These are phyloP conservation scores for Starmerella floricola DNA, from an alignment of 805 yeast species.

Conservation along the genomic window DNA sequence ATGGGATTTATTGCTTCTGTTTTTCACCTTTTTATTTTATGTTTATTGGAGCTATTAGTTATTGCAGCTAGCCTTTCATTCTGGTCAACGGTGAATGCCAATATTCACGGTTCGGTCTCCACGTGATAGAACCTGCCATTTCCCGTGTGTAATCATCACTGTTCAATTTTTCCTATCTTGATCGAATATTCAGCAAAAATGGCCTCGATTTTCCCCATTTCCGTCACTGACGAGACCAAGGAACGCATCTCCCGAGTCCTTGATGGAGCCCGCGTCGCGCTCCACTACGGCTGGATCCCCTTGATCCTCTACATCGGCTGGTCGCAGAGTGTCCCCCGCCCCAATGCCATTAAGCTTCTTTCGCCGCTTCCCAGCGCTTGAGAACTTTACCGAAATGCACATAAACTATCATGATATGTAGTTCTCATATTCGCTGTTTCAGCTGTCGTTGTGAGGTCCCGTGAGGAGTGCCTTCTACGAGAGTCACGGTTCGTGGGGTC, in stretches of 20 bases:
- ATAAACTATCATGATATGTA: too few species aligned
- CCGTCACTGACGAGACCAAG: conserved; percentile 35
- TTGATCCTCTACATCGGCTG: conserved; percentile 85
- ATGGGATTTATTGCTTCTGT: too few species aligned
- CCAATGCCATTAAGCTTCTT: conserved; percentile 61
- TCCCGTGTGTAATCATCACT: not conserved
- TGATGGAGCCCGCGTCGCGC: conserved; percentile 71
- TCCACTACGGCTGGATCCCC: conserved; percentile 97
- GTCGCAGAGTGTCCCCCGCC: conserved; percentile 71
- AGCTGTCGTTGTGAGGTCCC: too few species aligned
- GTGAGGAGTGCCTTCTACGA: too few species aligned
- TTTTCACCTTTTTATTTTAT: too few species aligned
- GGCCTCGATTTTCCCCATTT: conserved; percentile 23
- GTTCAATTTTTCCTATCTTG: not conserved
- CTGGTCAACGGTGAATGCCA: too few species aligned
- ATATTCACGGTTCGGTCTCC: too few species aligned
- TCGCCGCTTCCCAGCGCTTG: conserved; percentile 72
- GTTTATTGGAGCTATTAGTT: too few species aligned
- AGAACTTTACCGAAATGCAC: conserved; percentile 10
- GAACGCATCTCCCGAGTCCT: conserved; percentile 80
- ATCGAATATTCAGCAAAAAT: not conserved
- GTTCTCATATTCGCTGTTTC: too few species aligned
- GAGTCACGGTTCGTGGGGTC: too few species aligned
- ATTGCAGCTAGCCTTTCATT: too few species aligned
- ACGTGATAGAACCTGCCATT: not conserved